A percentile compares a stretch with the other conserved stretches of the same genome.
phyloP scores from a whole-genome alignment of 768 basidiomycete genomes.

The Termitomyces sp. region DNA sequence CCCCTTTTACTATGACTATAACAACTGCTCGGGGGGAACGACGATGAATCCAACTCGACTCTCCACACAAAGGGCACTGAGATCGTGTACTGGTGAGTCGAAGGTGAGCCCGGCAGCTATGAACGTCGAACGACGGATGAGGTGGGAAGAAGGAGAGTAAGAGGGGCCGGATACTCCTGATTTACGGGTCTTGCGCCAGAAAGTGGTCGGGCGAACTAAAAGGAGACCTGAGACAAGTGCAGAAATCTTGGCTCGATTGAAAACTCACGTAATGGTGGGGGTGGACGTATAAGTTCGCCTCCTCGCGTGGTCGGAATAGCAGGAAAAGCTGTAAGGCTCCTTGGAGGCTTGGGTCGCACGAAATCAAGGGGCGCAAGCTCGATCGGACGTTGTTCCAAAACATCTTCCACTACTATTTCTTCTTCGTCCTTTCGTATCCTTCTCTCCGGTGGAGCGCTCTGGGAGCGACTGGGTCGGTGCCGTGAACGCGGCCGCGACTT shows the following conservation, averaged over 20 bases:
- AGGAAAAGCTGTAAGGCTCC: slow-evolving; percentile 24
- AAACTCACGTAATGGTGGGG: slow-evolving; percentile 59
- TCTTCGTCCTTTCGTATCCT: slow-evolving; percentile 8
- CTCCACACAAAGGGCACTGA: slow-evolving; percentile 59
- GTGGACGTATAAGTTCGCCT: slow-evolving; percentile 50
- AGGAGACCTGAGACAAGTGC: neutral
- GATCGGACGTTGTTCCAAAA: slow-evolving; percentile 4
- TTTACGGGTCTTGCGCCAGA: slow-evolving; percentile 70
- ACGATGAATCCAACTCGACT: slow-evolving; percentile 44
- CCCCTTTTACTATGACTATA: slow-evolving; percentile 12
- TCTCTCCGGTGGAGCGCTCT: slow-evolving; percentile 40
- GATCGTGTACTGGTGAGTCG: slow-evolving; percentile 54
- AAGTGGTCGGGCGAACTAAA: slow-evolving; percentile 74
- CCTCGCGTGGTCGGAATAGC: slow-evolving; percentile 24
- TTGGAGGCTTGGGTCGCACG: slow-evolving; percentile 15
- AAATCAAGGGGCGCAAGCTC: slow-evolving; percentile 12
- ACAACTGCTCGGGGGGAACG: slow-evolving; percentile 34
- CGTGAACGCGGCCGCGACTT: slow-evolving; percentile 26
- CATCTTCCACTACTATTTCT: neutral
- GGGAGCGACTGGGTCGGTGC: slow-evolving; percentile 41
- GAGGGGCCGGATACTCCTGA: slow-evolving; percentile 67
- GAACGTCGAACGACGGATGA: slow-evolving; percentile 73
- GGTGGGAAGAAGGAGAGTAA: slow-evolving; percentile 68
- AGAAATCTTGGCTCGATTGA: neutral
- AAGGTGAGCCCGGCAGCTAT: slow-evolving; percentile 70